Evolutionary conservation across 2,329 filamentous ascomycete species (phyloP).

Genomic region (Domatiomyces globalis): DNA sequence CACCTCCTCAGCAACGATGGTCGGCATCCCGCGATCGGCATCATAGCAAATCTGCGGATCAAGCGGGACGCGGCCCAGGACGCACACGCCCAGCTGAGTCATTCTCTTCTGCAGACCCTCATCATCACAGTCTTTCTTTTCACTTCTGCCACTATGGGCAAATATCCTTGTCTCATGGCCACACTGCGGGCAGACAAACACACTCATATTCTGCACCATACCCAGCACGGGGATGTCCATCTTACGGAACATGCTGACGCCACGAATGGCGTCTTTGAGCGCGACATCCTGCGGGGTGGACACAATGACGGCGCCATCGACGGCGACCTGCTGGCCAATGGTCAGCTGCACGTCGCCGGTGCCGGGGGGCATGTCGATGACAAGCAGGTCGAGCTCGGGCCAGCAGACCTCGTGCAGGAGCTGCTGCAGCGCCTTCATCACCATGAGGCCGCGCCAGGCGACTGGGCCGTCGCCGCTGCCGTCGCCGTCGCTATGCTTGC

Average conservation of each 20-base stretch:
- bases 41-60: conserved; percentile 78
- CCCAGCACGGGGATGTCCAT: conserved; percentile 66
- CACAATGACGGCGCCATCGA: conserved; percentile 73
- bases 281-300: conserved; percentile 90
- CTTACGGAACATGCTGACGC: conserved; percentile 83
- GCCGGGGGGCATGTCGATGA: conserved; percentile 82
- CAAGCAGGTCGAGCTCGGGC: conserved; percentile 61
- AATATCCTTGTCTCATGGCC: conserved; percentile 62
- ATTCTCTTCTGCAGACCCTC: conserved; percentile 55
- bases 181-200: conserved; percentile 70
- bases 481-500: conserved; percentile 17
- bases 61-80: conserved; percentile 78
- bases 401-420: conserved; percentile 90
- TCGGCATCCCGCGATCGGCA: conserved; percentile 74
- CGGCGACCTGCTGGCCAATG: conserved; percentile 85
- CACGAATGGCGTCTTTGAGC: conserved; percentile 79
- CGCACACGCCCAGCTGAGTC: conserved; percentile 55
- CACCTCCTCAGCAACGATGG: conserved; percentile 68
- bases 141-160: conserved; percentile 43
- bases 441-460: conserved; percentile 92
- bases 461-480: conserved; percentile 59
- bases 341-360: conserved; percentile 93
- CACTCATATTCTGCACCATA: conserved; percentile 82
- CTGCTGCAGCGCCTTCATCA: conserved; percentile 93
- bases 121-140: conserved; percentile 27